Evolutionary conservation across 192 early-diverging fungal species (phyloP).

Genomic region (Coemansia sp.): DNA sequence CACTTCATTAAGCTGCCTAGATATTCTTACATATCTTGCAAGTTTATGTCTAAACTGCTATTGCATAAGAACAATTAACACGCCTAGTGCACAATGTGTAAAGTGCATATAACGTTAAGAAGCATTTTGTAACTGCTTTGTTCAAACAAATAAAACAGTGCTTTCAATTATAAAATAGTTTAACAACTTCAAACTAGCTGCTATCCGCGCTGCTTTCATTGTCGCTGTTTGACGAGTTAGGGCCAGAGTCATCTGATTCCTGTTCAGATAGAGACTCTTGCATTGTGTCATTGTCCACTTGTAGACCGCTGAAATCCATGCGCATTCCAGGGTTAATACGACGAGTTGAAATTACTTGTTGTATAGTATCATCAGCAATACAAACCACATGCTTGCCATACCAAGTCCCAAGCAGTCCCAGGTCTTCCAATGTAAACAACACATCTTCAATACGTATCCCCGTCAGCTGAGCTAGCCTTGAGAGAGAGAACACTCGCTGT

Average conservation of each 20-base stretch:
- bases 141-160: neutral
- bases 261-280: neutral
- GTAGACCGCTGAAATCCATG: slow-evolving; percentile 33
- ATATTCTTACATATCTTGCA: too few relatives aligned
- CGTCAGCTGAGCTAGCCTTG: slow-evolving; percentile 56
- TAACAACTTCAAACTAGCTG: neutral
- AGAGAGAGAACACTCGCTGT: slow-evolving; percentile 49
- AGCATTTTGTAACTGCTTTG: neutral
- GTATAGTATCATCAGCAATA: slow-evolving; percentile 41
- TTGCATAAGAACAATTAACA: too few relatives aligned
- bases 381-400: slow-evolving; percentile 46
- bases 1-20: too few relatives aligned
- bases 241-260: neutral
- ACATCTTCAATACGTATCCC: slow-evolving; percentile 73
- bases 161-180: neutral
- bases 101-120: neutral
- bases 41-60: too few relatives aligned
- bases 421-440: slow-evolving; percentile 60
- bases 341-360: slow-evolving; percentile 23
- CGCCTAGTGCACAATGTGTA: too few relatives aligned
- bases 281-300: slow-evolving; percentile 9
- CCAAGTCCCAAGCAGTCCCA: slow-evolving; percentile 65
- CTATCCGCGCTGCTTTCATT: neutral
- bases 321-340: slow-evolving; percentile 38
- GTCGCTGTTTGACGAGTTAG: neutral